Conservation (phyloP, 345 rosid species). For the Arabidopsis arenosa region DNA sequence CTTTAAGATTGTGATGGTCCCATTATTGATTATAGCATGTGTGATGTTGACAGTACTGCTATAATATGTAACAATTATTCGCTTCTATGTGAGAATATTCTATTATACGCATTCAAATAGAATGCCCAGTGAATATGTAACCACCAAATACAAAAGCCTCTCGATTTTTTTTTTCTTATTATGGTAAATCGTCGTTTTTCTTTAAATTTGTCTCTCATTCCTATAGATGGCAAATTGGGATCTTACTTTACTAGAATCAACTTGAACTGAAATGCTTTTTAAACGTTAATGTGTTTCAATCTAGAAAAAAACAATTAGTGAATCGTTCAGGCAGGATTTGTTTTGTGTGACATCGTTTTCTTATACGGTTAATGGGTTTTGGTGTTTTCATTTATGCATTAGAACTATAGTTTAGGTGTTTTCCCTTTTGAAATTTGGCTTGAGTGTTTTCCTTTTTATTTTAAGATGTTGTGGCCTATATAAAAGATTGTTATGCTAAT, state of each 20-base stretch:
- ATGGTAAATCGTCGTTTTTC: no score
- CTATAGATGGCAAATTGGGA: background rate
- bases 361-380: no score
- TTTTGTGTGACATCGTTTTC: no score
- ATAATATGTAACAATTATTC: slow-evolving; percentile 2
- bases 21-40: slow-evolving; percentile 4
- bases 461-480: no score
- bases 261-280: background rate
- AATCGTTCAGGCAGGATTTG: no score
- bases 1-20: background rate
- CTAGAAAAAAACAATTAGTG: background rate
- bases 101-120: background rate
- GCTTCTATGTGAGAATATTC: slow-evolving; percentile 1
- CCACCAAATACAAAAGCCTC: background rate
- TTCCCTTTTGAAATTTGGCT: no score
- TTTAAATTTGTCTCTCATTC: background rate
- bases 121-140: background rate
- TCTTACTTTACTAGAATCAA: background rate
- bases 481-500: no score
- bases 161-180: background rate
- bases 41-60: slow-evolving; percentile 13
- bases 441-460: no score
- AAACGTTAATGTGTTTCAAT: background rate
- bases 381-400: no score
- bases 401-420: no score